A percentile compares a stretch with the other conserved stretches of the same genome.
phyloP scores from a whole-genome alignment of 1,284 basidiomycete species.

The Laetiporus sulphureus region DNA sequence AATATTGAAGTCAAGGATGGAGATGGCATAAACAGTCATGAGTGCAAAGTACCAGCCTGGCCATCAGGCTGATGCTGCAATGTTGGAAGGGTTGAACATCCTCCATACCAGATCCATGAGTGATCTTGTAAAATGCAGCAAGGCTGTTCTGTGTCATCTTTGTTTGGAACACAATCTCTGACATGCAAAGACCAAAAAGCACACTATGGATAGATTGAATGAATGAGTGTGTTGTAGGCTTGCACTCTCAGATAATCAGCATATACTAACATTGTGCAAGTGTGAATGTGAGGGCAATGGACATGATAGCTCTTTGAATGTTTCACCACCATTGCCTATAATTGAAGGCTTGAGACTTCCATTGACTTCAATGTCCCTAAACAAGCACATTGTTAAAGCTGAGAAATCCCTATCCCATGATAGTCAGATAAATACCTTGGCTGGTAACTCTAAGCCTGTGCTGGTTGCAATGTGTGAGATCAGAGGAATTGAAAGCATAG shows the following conservation, averaged over 20 bases:
- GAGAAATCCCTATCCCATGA: background rate
- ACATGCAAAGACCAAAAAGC: background rate
- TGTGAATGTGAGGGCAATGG: background rate
- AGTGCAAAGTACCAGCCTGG: background rate
- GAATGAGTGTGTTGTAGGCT: background rate
- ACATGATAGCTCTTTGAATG: background rate
- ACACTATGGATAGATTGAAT: background rate
- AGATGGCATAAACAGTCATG: background rate
- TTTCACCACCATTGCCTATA: background rate
- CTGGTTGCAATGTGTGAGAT: background rate
- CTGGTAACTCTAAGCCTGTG: background rate
- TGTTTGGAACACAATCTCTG: background rate
- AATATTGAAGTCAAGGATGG: conserved; percentile 6
- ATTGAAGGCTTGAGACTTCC: background rate
- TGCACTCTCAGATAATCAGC: too few relatives aligned
- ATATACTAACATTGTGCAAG: background rate
- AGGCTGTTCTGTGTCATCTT: background rate
- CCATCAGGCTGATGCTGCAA: background rate
- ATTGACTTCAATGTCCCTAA: background rate
- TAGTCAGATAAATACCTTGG: background rate
- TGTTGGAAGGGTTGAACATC: background rate
- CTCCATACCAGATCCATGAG: background rate
- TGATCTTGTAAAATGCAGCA: background rate
- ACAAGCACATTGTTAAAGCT: background rate
- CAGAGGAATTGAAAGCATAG: background rate